These are phyloP conservation scores for Vigna hirtella DNA, from an alignment of 306 rosid genomes.

Conservation along the genomic window DNA sequence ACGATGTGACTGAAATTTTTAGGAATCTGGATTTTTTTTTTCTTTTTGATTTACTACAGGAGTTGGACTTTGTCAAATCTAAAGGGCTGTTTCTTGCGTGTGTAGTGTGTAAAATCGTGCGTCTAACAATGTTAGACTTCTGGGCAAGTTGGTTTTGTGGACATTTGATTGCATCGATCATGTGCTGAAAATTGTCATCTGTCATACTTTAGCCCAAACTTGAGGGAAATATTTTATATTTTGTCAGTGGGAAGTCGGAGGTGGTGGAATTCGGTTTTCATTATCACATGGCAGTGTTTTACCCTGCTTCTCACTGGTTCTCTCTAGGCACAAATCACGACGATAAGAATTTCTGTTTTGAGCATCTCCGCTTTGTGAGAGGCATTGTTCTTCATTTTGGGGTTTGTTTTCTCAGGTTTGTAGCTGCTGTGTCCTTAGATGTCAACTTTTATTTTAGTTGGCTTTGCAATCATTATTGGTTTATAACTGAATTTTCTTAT, in stretches of 20 bases:
- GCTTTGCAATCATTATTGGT: too few relatives aligned
- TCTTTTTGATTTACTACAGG: not conserved
- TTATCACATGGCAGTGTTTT: not conserved
- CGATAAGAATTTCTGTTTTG: constrained; percentile 6
- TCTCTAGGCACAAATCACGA: not conserved
- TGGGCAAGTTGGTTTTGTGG: not conserved
- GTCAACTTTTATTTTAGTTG: not conserved
- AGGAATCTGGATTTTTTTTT: too few relatives aligned
- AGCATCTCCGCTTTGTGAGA: not conserved
- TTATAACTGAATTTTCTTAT: not conserved
- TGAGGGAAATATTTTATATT: too few relatives aligned
- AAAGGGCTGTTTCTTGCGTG: not conserved
- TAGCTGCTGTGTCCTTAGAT: constrained; percentile 4
- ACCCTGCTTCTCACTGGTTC: not conserved
- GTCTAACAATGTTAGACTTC: not conserved
- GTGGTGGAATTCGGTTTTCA: not conserved
- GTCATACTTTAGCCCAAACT: not conserved
- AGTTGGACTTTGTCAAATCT: not conserved
- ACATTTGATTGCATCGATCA: not conserved
- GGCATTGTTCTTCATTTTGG: not conserved
- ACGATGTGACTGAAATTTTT: too few relatives aligned
- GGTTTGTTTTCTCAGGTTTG: not conserved
- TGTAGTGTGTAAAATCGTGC: not conserved
- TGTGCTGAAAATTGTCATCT: too few relatives aligned
- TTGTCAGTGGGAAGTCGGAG: not conserved